A percentile compares a stretch with the other conserved stretches of the same genome.
These are phyloP conservation scores for Penicillium expansum DNA, from an alignment of 2,329 filamentous ascomycete genomes.

Conservation along the genomic window DNA sequence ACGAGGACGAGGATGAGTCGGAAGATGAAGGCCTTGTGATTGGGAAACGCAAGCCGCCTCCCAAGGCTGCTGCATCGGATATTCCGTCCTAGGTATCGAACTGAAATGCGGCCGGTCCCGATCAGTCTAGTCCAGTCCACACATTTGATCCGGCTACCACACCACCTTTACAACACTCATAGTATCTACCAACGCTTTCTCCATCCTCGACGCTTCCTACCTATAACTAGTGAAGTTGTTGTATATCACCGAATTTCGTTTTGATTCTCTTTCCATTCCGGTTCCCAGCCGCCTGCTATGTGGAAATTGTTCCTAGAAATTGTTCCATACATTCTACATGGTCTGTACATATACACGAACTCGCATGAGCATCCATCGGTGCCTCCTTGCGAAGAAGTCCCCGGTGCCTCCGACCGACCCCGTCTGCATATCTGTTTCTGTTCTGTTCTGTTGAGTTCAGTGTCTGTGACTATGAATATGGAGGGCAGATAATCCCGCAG, in stretches of 20 bases:
- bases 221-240: conserved; percentile 13
- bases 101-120: conserved; percentile 7
- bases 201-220: conserved; percentile 14
- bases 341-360: conserved; percentile 36
- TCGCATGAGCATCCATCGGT: conserved; percentile 16
- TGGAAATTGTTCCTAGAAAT: conserved; percentile 20
- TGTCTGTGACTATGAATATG: conserved; percentile 2
- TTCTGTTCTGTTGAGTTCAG: not conserved
- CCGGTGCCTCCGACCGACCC: not conserved
- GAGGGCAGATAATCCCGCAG: not conserved
- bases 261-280: conserved; percentile 5
- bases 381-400: not conserved
- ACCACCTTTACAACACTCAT: not conserved
- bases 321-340: conserved; percentile 28
- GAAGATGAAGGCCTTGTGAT: conserved; percentile 45
- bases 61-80: conserved; percentile 22
- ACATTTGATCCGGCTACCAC: not conserved
- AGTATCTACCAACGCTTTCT: not conserved
- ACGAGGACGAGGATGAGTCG: conserved; percentile 43
- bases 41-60: conserved; percentile 34
- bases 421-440: conserved; percentile 5
- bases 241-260: conserved; percentile 15
- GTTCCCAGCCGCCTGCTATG: conserved; percentile 10
- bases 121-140: not conserved
- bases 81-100: conserved; percentile 4